Evolutionary conservation across 1,139 yeast genomes (phyloP).

Genomic region (Saccharomyces hybrid): DNA sequence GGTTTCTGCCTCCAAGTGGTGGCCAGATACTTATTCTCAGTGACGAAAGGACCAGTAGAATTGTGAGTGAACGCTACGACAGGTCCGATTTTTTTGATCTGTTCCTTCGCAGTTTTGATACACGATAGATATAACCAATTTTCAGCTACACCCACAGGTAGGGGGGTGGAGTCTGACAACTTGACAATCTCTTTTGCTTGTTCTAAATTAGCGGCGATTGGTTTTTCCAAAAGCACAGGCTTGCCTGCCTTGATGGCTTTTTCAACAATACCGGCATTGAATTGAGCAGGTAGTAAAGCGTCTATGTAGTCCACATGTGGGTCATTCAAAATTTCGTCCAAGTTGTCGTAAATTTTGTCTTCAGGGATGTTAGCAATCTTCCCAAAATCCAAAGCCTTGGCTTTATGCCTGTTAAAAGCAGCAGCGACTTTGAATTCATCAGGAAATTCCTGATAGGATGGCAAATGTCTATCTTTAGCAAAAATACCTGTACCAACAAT

Average conservation of each 20-base stretch:
- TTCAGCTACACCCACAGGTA: slow-evolving; percentile 74
- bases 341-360: slow-evolving; percentile 50
- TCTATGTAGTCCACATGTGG: slow-evolving; percentile 65
- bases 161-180: slow-evolving; percentile 46
- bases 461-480: slow-evolving; percentile 77
- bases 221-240: slow-evolving; percentile 80
- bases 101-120: slow-evolving; percentile 44
- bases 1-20: slow-evolving; percentile 86
- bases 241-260: slow-evolving; percentile 57
- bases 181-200: slow-evolving; percentile 76
- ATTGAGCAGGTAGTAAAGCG: slow-evolving; percentile 79
- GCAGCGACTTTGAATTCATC: slow-evolving; percentile 44
- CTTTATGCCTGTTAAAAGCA: slow-evolving; percentile 72
- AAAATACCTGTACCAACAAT: slow-evolving; percentile 88
- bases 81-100: slow-evolving; percentile 65
- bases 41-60: slow-evolving; percentile 73
- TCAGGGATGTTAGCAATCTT: slow-evolving; percentile 45
- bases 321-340: slow-evolving; percentile 61
- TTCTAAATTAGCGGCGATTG: slow-evolving; percentile 74
- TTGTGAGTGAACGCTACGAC: slow-evolving; percentile 69
- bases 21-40: slow-evolving; percentile 53
- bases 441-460: slow-evolving; percentile 48
- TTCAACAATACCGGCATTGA: slow-evolving; percentile 58
- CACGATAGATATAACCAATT: slow-evolving; percentile 72
- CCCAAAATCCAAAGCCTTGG: slow-evolving; percentile 81